Conservation (phyloP, 1,284 basidiomycete genomes). For the Sanghuangporus sanghuang region DNA sequence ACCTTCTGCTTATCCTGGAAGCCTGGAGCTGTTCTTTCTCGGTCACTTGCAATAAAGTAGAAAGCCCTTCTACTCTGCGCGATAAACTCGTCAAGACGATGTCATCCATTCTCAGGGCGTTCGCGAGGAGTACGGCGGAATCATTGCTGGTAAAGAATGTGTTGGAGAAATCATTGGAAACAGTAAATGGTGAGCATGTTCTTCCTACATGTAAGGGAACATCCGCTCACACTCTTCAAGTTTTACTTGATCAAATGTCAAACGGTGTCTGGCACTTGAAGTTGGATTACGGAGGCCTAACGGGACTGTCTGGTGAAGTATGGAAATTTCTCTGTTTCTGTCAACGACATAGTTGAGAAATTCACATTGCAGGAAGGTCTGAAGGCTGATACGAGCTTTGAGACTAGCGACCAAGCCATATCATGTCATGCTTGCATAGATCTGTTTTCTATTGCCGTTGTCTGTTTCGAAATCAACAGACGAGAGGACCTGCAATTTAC, state of each 20-base stretch:
- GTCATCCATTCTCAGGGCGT: background rate
- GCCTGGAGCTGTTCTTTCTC: slow-evolving; percentile 36
- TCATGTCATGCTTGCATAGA: background rate
- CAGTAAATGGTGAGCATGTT: background rate
- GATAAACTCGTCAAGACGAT: background rate
- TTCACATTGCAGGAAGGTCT: background rate
- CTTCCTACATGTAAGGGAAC: background rate
- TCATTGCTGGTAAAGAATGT: background rate
- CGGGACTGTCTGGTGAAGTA: background rate
- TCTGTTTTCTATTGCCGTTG: background rate
- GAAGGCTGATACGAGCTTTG: background rate
- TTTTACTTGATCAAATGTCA: background rate
- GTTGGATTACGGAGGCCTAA: background rate
- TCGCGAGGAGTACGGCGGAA: background rate
- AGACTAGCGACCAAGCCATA: background rate
- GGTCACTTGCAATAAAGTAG: background rate
- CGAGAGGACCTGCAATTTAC: background rate
- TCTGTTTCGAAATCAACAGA: background rate
- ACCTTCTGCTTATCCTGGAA: slow-evolving; percentile 49
- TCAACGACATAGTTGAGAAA: background rate
- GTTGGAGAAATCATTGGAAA: background rate
- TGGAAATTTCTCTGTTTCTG: background rate
- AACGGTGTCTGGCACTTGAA: background rate
- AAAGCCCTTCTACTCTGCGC: slow-evolving; percentile 3
- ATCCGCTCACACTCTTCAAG: background rate